Evolutionary conservation across 2,329 filamentous ascomycete genomes (phyloP), one percentile per base, ranked within the genome.

Genomic region (Pseudogymnoascus sp.): DNA sequence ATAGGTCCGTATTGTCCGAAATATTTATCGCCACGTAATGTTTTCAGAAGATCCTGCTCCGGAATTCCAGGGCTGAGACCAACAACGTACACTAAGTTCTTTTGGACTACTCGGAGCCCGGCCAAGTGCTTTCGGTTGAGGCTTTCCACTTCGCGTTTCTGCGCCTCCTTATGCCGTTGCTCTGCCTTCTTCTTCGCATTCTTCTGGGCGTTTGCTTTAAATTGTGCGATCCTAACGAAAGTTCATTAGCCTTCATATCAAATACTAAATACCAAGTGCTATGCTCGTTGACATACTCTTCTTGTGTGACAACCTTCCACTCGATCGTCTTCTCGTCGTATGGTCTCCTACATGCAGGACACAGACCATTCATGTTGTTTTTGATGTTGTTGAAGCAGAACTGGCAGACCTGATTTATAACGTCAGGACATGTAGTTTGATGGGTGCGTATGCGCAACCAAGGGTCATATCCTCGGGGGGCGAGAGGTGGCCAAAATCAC

Each of bases 371-470:
- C 83, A 96, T 91, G 70, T 97, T 97, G 69, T 89, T 96, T 77
- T 95, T 96, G 74, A 99, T 95, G 74, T 97, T 99, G 77, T 99
- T 97, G 80, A 93, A 99, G 78, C 94, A 99, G 77, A 99, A 99
- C 80, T 99, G 95, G 76, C 94, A 99, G 74, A 99, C 93, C 92
- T 97, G 70, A 37, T 39, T 43, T 35, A 60, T 12, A 6, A 12
- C 8, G 47, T 53, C 35, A 35, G 15, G 20, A 35, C 3, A 35
- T 33, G 36, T 22, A 15, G 14, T 58, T 60, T n/a, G 28, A 28
- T 50, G 57, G 12, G 28, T 33, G 6, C 41, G 28, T 33, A 53
- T 53, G 18, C n/a, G 28, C 14, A 53, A 53, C 47, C 18, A 33
- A 62, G 41, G 14, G 15, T 59, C 18, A 47, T 11, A 38, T 33